phyloP scores from a whole-genome alignment of 768 basidiomycete species.

The Panellus pusillus region DNA sequence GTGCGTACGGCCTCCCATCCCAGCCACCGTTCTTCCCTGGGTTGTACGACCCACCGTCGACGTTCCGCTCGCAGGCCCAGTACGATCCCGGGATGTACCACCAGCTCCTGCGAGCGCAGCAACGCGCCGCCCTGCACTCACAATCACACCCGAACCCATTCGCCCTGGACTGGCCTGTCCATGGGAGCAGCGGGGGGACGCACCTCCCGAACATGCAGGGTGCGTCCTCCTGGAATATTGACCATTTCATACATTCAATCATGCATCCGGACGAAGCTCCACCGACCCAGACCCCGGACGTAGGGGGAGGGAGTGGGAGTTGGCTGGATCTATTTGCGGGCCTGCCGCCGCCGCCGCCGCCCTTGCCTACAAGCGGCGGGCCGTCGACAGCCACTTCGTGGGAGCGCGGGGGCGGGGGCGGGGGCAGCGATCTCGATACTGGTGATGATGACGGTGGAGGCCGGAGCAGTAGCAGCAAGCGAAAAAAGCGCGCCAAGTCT shows the following conservation, averaged over 20 bases:
- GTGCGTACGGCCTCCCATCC: background rate
- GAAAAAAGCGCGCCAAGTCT: slow-evolving; percentile 6
- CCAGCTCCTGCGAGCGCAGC: slow-evolving; percentile 12
- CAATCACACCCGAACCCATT: slow-evolving; percentile 3
- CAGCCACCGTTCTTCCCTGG: background rate
- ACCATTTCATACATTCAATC: slow-evolving; percentile 22
- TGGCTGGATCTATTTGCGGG: slow-evolving; percentile 18
- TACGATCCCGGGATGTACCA: slow-evolving; percentile 15
- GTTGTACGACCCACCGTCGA: background rate
- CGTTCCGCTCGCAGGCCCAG: slow-evolving; percentile 10
- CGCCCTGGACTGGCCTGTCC: slow-evolving; percentile 20
- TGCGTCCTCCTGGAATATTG: slow-evolving; percentile 24
- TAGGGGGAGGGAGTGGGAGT: background rate
- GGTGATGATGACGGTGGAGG: background rate
- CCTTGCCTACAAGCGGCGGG: background rate
- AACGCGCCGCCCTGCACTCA: background rate
- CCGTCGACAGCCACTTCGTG: slow-evolving; percentile 5
- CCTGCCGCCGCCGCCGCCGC: background rate
- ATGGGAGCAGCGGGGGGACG: background rate
- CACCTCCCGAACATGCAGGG: slow-evolving; percentile 8
- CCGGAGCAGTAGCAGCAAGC: background rate
- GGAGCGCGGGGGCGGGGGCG: slow-evolving; percentile 3
- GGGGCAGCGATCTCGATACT: background rate
- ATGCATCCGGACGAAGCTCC: slow-evolving; percentile 7
- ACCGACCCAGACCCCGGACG: background rate